Evolutionary conservation across 495 filamentous ascomycete species (phyloP), one percentile per base, ranked within the genome.

Genomic region (Talaromyces wortmannii): DNA sequence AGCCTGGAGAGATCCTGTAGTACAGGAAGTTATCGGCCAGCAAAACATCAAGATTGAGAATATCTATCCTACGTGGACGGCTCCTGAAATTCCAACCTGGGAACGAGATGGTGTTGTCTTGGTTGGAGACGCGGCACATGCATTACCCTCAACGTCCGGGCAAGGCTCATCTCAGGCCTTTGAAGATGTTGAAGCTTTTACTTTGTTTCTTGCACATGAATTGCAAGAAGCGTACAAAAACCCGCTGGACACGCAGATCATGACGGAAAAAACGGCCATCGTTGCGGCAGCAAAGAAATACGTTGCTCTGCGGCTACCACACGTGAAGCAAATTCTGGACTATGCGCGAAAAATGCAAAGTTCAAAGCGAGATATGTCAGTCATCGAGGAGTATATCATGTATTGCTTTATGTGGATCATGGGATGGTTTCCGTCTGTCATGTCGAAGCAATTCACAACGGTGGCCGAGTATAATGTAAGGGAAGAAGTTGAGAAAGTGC

Each of bases 21-120:
- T 84, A 23, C 68, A 69, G 44, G 63, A 69, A 29, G 70, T 82
- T 43, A 53, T 83, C 5, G 45, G 57, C 10, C 54, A 60, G 3
- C 16, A 52, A 12, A 68, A 69, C 0, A 58, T 70, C 0, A 50
- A 63, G 1, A 67, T 83, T 4, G 60, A 78, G 42, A 74, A 61
- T 57, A 69, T 83, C 55, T 83, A 81, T 57, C 79, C 79, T 17
- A 79, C 72, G 8, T 83, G 77, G 74, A 77, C 73, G 5, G 64
- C 72, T 4, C 74, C 75, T 5, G 63, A 70, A 18, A 71, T 84
- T 30, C 74, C 77, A 7, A 69, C 63, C 11, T 83, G 77, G 78
- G 67, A 69, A 32, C 60, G 65, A 6, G 61, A 69, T 54, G 69
- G 74, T 0, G 63, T 75, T 13, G 64, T 78, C 29, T 63, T 74